Evolutionary conservation across 768 basidiomycete genomes (phyloP).

Genomic region (Holtermanniella nyarrowii): DNA sequence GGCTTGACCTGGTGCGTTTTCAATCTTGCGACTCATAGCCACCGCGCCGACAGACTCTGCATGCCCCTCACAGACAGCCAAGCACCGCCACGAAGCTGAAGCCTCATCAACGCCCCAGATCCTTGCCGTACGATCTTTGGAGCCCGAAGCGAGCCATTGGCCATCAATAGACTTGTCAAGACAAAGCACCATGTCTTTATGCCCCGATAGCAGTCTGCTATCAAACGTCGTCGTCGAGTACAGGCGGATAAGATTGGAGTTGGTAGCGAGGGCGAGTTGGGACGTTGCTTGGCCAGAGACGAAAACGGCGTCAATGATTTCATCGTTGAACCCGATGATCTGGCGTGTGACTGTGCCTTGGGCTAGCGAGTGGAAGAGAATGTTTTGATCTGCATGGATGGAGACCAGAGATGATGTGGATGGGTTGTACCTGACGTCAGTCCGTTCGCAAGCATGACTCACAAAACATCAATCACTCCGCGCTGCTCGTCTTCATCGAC

Average conservation of each 20-base stretch:
- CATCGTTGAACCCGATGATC: conserved; percentile 93
- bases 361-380: conserved; percentile 75
- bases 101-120: conserved; percentile 57
- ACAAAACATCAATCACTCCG: conserved; percentile 77
- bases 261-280: conserved; percentile 88
- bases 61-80: conserved; percentile 85
- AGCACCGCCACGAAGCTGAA: conserved; percentile 54
- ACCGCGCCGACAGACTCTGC: conserved; percentile 87
- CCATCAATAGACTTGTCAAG: conserved; percentile 62
- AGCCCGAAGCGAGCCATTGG: conserved; percentile 70
- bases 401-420: conserved; percentile 59
- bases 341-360: conserved; percentile 60
- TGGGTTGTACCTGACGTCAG: conserved; percentile 55
- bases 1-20: conserved; percentile 1
- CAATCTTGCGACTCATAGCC: conserved; percentile 57
- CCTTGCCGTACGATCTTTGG: conserved; percentile 80
- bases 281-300: conserved; percentile 46
- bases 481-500: conserved; percentile 63
- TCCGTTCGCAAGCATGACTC: conserved; percentile 38
- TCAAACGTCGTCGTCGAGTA: conserved; percentile 70
- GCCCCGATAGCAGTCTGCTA: conserved; percentile 75
- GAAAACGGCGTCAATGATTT: conserved; percentile 82
- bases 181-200: conserved; percentile 81
- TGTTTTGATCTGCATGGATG: conserved; percentile 92
- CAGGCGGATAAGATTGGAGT: conserved; percentile 86